These are phyloP conservation scores for Trapa bicornis DNA, from an alignment of 345 rosid species.

Conservation along the genomic window DNA sequence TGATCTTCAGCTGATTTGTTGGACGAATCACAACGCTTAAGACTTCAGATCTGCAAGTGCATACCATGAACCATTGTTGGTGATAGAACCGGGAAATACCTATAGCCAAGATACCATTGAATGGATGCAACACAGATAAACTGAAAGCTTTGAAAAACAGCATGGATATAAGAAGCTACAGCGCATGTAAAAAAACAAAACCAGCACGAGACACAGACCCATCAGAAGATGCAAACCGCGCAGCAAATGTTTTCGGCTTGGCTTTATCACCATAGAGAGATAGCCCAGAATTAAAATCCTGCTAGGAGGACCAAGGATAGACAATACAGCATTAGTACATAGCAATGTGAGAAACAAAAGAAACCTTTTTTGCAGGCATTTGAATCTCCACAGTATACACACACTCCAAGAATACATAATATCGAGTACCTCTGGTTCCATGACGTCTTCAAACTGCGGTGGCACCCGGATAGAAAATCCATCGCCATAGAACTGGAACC, in stretches of 20 bases:
- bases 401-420: background rate
- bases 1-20: constrained; percentile 78
- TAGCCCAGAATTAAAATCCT: constrained; percentile 79
- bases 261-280: constrained; percentile 90
- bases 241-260: constrained; percentile 68
- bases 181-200: background rate
- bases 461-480: constrained; percentile 85
- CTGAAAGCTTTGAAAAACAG: background rate
- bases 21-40: constrained; percentile 67
- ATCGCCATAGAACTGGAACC: constrained; percentile 80
- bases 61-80: background rate
- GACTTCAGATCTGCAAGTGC: constrained; percentile 59
- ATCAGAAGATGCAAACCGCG: constrained; percentile 76
- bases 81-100: background rate
- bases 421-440: constrained; percentile 71
- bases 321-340: background rate
- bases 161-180: background rate
- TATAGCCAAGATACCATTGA: background rate
- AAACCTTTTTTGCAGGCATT: background rate
- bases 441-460: constrained; percentile 72
- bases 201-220: constrained; percentile 31
- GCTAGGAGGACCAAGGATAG: constrained; percentile 1
- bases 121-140: background rate
- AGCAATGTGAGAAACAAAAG: background rate
- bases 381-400: background rate